Evolutionary conservation across 495 filamentous ascomycete species (phyloP), one percentile per base, ranked within the genome.

Genomic region (Aspergillus panamensis): DNA sequence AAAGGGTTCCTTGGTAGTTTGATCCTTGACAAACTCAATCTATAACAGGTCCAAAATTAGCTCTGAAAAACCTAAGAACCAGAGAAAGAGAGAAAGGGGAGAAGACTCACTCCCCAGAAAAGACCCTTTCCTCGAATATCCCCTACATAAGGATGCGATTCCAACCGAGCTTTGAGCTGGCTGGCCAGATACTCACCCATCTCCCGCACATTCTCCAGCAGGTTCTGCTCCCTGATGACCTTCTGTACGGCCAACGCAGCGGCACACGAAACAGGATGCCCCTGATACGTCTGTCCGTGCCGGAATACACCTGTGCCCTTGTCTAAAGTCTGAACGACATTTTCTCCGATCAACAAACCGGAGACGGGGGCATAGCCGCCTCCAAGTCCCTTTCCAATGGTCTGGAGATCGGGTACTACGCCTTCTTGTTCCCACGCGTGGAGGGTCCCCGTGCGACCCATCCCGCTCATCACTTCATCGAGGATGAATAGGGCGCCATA

Each of bases 381-480:
- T 4, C 84, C 86, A 0, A 91, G 73, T 0, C 82, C 84, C 64
- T 91, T 91, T 1, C 81, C 87, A n/a, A 88, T 77, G 0, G 83
- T 82, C 64, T 85, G 80, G n/a, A 91, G 79, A 65, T 90, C 87
- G 0, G 85, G 86, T 0, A 80, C 74, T 12, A 84, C 70, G 45
- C 57, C 76, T 65, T 89, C 86, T 43, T 83, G 79, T 54, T 89
- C 77, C 84, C 85, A 91, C 3, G 83, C 86, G 51, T 87, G 84
- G 5, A 88, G 65, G 3, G 83, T 87, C 0, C 87, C 87, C 14
- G 77, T 81, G 8, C 86, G 78, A 1, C 87, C 88, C 82, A 89
- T 89, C 0, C 87, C 89, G 63, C 86, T 84, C 88, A 93, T 92
- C 33, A 91, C 81, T 58, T 93, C 89, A 55, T 93, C 89, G 6